phyloP scores from a whole-genome alignment of 2,329 filamentous ascomycete genomes.

The Arthrobotrys pseudoclavata region DNA sequence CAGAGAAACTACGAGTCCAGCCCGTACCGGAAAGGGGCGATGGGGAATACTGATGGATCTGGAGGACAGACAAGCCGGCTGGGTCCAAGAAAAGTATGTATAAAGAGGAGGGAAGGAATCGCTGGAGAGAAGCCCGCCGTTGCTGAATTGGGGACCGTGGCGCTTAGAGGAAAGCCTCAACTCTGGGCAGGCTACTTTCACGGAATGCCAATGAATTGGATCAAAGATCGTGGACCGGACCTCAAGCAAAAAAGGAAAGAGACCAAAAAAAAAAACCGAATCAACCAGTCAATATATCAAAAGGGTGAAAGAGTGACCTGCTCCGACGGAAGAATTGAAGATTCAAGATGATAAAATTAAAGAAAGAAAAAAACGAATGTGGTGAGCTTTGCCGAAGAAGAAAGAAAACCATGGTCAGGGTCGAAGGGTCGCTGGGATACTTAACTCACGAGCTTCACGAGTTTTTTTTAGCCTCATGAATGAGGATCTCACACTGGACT shows the following conservation, averaged over 20 bases:
- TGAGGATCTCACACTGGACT: not conserved
- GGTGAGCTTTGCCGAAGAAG: conserved; percentile 15
- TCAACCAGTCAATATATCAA: too few species aligned
- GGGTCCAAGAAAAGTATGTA: conserved; percentile 8
- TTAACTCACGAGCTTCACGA: conserved; percentile 9
- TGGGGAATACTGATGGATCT: conserved; percentile 6
- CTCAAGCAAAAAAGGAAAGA: conserved; percentile 4
- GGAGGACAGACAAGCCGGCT: conserved; percentile 14
- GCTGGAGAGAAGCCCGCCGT: conserved; percentile 32
- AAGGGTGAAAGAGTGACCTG: conserved; percentile 42
- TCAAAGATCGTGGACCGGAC: not conserved
- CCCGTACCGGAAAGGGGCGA: conserved; percentile 33
- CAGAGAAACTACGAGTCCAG: conserved; percentile 52
- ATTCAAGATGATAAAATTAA: not conserved
- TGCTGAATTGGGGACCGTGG: conserved; percentile 51
- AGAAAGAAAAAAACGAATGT: conserved; percentile 33
- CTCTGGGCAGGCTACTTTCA: conserved; percentile 12
- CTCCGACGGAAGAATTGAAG: conserved; percentile 28
- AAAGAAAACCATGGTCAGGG: conserved; percentile 7
- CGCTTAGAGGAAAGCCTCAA: conserved; percentile 55
- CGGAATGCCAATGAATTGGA: conserved; percentile 21
- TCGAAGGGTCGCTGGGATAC: conserved; percentile 33
- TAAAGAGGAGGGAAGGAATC: conserved; percentile 28
- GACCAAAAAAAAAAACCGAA: conserved; percentile 3
- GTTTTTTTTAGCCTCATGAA: not conserved